Conservation (phyloP, 768 basidiomycete genomes). For the Roridomyces roridus region DNA sequence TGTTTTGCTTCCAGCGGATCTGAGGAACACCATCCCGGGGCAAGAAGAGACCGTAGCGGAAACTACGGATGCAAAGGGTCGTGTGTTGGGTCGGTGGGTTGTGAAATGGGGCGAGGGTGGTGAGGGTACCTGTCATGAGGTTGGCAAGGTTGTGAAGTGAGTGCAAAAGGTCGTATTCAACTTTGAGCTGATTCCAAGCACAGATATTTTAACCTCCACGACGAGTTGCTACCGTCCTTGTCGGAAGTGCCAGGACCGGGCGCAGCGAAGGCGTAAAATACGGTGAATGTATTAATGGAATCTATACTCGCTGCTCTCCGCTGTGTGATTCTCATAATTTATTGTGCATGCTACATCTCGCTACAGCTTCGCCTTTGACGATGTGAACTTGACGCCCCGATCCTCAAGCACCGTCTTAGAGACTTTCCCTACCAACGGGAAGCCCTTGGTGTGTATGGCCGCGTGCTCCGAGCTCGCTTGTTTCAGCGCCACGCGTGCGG, state of each 20-base stretch:
- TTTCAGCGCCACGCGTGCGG: slow-evolving; percentile 81
- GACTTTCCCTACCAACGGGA: slow-evolving; percentile 68
- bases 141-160: slow-evolving; percentile 73
- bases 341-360: neutral
- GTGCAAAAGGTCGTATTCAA: slow-evolving; percentile 28
- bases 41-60: slow-evolving; percentile 83
- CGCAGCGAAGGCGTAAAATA: too few species aligned
- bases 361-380: slow-evolving; percentile 24
- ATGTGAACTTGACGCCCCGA: slow-evolving; percentile 42
- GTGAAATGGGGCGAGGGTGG: slow-evolving; percentile 77
- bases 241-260: neutral
- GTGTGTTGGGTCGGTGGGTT: slow-evolving; percentile 76
- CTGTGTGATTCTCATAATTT: too few species aligned
- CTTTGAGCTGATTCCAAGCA: neutral
- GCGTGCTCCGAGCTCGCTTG: slow-evolving; percentile 92
- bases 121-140: slow-evolving; percentile 62
- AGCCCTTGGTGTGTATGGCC: slow-evolving; percentile 46
- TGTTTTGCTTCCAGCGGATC: slow-evolving; percentile 54
- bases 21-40: slow-evolving; percentile 45
- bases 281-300: too few species aligned
- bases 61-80: slow-evolving; percentile 63
- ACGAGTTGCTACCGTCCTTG: slow-evolving; percentile 44
- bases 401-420: slow-evolving; percentile 67
- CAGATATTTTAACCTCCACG: slow-evolving; percentile 55
- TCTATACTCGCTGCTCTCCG: too few species aligned